Evolutionary conservation across 306 rosid species (phyloP).

Genomic region (Pterocarpus macrocarpus): DNA sequence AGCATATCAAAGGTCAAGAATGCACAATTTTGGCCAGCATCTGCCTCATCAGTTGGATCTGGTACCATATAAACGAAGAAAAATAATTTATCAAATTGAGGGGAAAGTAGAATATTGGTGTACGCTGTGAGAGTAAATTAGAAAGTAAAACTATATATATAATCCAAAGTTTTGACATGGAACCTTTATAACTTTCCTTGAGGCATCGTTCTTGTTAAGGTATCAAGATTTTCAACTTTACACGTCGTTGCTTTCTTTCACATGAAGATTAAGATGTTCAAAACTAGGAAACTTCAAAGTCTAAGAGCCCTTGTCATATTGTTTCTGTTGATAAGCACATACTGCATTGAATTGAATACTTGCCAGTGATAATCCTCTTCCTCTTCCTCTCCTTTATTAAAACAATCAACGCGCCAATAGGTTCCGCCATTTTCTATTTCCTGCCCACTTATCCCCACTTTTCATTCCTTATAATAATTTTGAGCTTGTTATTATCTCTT

Average conservation of each 20-base stretch:
- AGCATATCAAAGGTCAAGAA: slow-evolving; percentile 93
- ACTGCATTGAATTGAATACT: not conserved
- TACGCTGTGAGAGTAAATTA: slow-evolving; percentile 43
- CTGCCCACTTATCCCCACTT: too few species aligned
- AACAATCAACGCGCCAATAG: too few species aligned
- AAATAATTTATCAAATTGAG: slow-evolving; percentile 28
- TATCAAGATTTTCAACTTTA: not conserved
- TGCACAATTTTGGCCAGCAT: slow-evolving; percentile 84
- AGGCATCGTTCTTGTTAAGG: not conserved
- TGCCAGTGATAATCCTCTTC: not conserved
- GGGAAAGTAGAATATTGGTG: slow-evolving; percentile 1
- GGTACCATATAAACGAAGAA: slow-evolving; percentile 50
- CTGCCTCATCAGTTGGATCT: slow-evolving; percentile 45
- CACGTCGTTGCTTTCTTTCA: not conserved
- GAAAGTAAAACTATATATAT: not conserved
- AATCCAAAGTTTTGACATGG: not conserved
- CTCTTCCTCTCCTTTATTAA: too few species aligned
- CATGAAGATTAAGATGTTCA: not conserved
- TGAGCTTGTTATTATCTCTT: too few species aligned
- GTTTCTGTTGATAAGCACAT: not conserved
- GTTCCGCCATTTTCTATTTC: too few species aligned
- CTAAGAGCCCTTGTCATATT: not conserved
- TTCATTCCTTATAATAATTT: too few species aligned
- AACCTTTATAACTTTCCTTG: not conserved
- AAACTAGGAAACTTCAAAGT: slow-evolving; percentile 9